Evolutionary conservation across 2,329 filamentous ascomycete genomes (phyloP).

Genomic region (Fusarium sulawesiense): DNA sequence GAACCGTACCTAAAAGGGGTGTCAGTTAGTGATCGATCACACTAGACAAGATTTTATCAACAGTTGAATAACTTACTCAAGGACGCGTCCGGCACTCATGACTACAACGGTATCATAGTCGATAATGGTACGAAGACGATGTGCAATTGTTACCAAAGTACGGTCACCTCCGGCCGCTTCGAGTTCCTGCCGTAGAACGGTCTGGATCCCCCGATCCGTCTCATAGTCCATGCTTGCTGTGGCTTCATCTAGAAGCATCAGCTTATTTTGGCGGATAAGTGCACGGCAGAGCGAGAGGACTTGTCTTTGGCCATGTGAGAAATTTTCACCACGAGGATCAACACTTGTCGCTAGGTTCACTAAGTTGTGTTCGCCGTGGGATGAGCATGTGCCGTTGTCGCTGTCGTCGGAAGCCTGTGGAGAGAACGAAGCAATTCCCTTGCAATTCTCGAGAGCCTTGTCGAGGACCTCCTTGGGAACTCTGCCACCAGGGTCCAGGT

Average conservation of each 20-base stretch:
- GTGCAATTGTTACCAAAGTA: constrained; percentile 69
- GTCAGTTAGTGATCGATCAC: constrained; percentile 1
- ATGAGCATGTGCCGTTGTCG: constrained; percentile 40
- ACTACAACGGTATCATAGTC: constrained; percentile 70
- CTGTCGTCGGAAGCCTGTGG: constrained; percentile 52
- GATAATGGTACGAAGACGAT: constrained; percentile 68
- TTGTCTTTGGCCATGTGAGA: constrained; percentile 68
- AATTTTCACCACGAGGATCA: constrained; percentile 65
- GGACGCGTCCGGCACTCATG: constrained; percentile 64
- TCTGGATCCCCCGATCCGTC: constrained; percentile 67
- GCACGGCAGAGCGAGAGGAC: constrained; percentile 68
- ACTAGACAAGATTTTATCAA: not conserved
- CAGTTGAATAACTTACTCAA: constrained; percentile 58
- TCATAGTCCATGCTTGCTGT: constrained; percentile 70
- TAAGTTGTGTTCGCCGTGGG: constrained; percentile 20
- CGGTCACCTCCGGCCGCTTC: constrained; percentile 56
- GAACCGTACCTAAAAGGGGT: constrained; percentile 55
- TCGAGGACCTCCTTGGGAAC: constrained; percentile 65
- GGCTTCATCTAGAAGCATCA: constrained; percentile 69
- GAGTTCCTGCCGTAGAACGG: constrained; percentile 63
- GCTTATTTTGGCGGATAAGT: constrained; percentile 64
- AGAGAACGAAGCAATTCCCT: constrained; percentile 66
- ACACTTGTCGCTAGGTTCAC: constrained; percentile 60
- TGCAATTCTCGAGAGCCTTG: constrained; percentile 71
- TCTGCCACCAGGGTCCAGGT: constrained; percentile 73